Conservation (phyloP, 352 stramenopile genomes). For the Phytophthora sojae region DNA sequence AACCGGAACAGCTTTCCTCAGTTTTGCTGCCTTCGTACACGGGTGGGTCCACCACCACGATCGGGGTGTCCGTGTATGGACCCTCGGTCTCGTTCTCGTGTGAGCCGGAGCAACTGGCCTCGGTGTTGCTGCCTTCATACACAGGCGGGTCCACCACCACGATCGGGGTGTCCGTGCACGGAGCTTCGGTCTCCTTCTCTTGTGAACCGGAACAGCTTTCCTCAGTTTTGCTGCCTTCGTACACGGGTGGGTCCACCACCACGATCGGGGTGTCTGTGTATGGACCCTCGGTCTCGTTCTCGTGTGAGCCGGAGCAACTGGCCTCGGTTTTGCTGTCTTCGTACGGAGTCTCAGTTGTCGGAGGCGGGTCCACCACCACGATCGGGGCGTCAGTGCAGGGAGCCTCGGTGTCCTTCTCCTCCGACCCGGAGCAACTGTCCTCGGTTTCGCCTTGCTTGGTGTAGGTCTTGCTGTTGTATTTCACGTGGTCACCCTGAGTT, state of each 20-base stretch:
- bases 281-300: neutral
- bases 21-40: conserved; percentile 11
- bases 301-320: neutral
- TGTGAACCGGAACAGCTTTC: neutral
- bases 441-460: neutral
- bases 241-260: conserved; percentile 13
- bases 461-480: neutral
- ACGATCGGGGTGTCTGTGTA: conserved; percentile 7
- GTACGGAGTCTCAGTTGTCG: conserved; percentile 14
- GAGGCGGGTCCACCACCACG: neutral
- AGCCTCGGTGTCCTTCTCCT: neutral
- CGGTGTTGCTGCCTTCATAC: conserved; percentile 4
- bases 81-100: neutral
- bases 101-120: neutral
- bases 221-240: conserved; percentile 4
- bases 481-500: neutral
- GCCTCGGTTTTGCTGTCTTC: conserved; percentile 11
- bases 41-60: conserved; percentile 10
- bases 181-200: neutral
- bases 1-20: neutral
- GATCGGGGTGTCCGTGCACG: conserved; percentile 7
- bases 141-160: conserved; percentile 12
- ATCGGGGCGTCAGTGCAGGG: conserved; percentile 17
- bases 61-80: conserved; percentile 7
- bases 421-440: neutral